A percentile compares a stretch with the other conserved stretches of the same genome.
These are phyloP conservation scores for Pleurostoma richardsiae DNA, from an alignment of 2,329 filamentous ascomycete genomes.

Conservation along the genomic window DNA sequence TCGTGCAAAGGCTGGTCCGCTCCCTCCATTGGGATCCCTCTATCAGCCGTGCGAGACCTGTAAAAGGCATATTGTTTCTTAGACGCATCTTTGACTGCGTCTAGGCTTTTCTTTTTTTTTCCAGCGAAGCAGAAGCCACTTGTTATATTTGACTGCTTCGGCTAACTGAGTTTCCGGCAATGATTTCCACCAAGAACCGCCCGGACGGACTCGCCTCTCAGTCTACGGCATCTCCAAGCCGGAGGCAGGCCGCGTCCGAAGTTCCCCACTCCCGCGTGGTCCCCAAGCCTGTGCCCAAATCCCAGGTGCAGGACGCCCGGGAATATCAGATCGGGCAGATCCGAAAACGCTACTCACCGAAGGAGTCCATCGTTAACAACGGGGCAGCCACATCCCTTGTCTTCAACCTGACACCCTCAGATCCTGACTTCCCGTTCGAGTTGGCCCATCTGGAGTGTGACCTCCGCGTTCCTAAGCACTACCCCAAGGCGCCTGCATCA, in stretches of 20 bases:
- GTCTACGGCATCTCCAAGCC: neutral
- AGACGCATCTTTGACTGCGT: too few species aligned
- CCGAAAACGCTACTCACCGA: slow-evolving; percentile 56
- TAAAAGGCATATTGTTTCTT: too few species aligned
- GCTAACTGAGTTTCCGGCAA: neutral
- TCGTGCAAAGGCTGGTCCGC: too few species aligned
- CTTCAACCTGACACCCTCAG: slow-evolving; percentile 67
- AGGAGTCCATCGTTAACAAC: slow-evolving; percentile 34
- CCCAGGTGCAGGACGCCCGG: slow-evolving; percentile 62
- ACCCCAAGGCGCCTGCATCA: slow-evolving; percentile 39
- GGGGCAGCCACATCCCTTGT: slow-evolving; percentile 48
- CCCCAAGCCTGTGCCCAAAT: slow-evolving; percentile 59
- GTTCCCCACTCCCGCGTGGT: slow-evolving; percentile 46
- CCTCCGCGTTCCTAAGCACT: slow-evolving; percentile 58
- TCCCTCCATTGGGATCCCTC: too few species aligned
- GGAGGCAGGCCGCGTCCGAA: slow-evolving; percentile 38
- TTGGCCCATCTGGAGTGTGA: slow-evolving; percentile 64
- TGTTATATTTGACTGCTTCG: too few species aligned
- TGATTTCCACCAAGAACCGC: slow-evolving; percentile 5
- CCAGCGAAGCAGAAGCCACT: too few species aligned
- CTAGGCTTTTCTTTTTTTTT: too few species aligned
- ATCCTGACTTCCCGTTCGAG: slow-evolving; percentile 81
- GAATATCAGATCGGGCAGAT: slow-evolving; percentile 73
- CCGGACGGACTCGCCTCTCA: neutral
- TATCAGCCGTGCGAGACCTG: too few species aligned